A percentile compares a stretch with the other conserved stretches of the same genome.
phyloP scores from a whole-genome alignment of 2,329 filamentous ascomycete species.

The Phaeosphaeria sp. region DNA sequence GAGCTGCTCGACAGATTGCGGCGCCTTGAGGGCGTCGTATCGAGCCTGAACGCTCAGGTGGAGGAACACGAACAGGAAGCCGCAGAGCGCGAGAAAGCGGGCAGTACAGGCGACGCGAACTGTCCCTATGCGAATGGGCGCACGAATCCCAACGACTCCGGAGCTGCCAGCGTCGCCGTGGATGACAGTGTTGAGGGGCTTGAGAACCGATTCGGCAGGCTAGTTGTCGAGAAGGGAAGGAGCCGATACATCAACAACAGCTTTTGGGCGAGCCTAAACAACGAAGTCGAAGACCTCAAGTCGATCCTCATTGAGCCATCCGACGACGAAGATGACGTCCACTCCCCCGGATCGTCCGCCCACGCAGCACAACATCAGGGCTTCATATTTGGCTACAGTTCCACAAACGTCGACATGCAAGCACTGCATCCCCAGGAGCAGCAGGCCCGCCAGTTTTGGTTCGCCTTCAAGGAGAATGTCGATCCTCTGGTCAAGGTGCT shows the following conservation, averaged over 20 bases:
- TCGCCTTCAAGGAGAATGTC: constrained; percentile 74
- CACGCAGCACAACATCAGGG: constrained; percentile 66
- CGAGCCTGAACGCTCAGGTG: constrained; percentile 58
- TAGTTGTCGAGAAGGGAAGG: constrained; percentile 74
- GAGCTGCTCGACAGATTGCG: constrained; percentile 76
- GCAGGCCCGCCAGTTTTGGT: constrained; percentile 73
- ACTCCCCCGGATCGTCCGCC: constrained; percentile 46
- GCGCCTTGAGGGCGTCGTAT: constrained; percentile 78
- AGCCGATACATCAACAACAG: constrained; percentile 78
- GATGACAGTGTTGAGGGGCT: constrained; percentile 46
- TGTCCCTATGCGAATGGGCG: constrained; percentile 10
- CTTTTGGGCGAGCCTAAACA: constrained; percentile 78
- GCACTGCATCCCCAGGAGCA: constrained; percentile 68
- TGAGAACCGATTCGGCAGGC: constrained; percentile 67
- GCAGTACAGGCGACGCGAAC: constrained; percentile 11
- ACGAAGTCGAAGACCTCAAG: constrained; percentile 72
- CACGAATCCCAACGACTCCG: not conserved
- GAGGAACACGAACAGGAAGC: constrained; percentile 46
- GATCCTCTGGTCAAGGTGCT: constrained; percentile 75
- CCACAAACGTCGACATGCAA: constrained; percentile 70
- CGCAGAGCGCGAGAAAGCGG: constrained; percentile 27
- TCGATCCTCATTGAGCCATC: constrained; percentile 67
- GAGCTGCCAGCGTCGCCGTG: constrained; percentile 26
- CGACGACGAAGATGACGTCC: constrained; percentile 65
- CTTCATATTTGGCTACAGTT: constrained; percentile 77